Percentiles rank a stretch among this genome's conserved stretches.
phyloP scores from a whole-genome alignment of 2,329 filamentous ascomycete species.

The Pseudogymnoascus sp. region DNA sequence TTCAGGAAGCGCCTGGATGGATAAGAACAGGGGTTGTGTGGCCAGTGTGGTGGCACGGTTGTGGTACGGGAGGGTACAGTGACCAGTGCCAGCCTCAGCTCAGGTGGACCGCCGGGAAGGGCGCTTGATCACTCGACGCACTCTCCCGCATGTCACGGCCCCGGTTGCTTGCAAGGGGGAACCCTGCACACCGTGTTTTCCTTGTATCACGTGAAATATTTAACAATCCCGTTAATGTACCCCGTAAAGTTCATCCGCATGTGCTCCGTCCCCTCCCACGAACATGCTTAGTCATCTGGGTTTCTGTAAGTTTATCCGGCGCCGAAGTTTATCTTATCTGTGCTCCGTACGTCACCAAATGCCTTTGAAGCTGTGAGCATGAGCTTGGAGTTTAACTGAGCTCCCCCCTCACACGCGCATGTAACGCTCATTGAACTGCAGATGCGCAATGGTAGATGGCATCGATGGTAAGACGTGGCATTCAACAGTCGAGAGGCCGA shows the following conservation, averaged over 20 bases:
- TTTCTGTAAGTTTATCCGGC: not conserved
- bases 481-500: not conserved
- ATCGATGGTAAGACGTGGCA: not conserved
- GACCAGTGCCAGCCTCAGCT: not conserved
- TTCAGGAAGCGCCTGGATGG: not conserved
- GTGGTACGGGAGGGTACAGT: not conserved
- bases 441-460: not conserved
- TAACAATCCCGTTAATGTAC: not conserved
- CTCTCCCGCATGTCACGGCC: not conserved
- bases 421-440: not conserved
- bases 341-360: not conserved
- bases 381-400: not conserved
- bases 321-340: not conserved
- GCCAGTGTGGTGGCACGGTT: not conserved
- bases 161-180: not conserved
- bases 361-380: constrained; percentile 5
- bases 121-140: not conserved
- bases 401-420: not conserved
- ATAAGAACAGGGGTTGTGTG: constrained; percentile 1
- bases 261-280: no score
- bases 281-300: not conserved
- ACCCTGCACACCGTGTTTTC: constrained; percentile 1
- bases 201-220: not conserved
- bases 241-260: not conserved
- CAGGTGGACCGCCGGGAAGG: not conserved